Percentiles rank a stretch among this genome's conserved stretches.
These are phyloP conservation scores for Myriosclerotinia scirpicola DNA, from an alignment of 2,329 filamentous ascomycete species.

Conservation along the genomic window DNA sequence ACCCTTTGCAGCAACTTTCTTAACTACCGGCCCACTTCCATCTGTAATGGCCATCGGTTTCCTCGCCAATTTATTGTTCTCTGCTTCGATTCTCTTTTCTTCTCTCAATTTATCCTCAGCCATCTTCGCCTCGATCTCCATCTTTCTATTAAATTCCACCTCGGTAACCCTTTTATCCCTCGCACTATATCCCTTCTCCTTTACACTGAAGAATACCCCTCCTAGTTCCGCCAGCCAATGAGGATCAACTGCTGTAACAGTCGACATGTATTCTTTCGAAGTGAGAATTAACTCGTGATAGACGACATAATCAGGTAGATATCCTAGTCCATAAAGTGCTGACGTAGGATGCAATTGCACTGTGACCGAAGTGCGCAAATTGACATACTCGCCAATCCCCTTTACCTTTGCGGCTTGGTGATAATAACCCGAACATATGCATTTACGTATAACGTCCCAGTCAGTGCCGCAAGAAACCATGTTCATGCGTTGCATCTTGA, in stretches of 20 bases:
- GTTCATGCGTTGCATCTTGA: conserved; percentile 88
- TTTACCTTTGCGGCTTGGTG: conserved; percentile 96
- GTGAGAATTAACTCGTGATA: conserved; percentile 98
- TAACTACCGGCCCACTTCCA: conserved; percentile 14
- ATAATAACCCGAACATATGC: conserved; percentile 97
- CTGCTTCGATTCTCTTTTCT: conserved; percentile 54
- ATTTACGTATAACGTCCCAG: conserved; percentile 93
- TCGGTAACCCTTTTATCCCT: conserved; percentile 85
- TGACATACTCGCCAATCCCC: conserved; percentile 96
- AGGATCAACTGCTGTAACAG: conserved; percentile 92
- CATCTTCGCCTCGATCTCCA: conserved; percentile 94
- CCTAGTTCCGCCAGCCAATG: conserved; percentile 97
- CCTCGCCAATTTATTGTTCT: conserved; percentile 50
- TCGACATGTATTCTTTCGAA: conserved; percentile 96
- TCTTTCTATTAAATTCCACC: conserved; percentile 85
- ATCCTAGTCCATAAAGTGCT: conserved; percentile 87
- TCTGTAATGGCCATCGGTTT: conserved; percentile 36
- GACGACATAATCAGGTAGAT: conserved; percentile 93
- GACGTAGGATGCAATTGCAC: conserved; percentile 94
- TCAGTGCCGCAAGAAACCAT: conserved; percentile 90
- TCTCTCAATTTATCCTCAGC: conserved; percentile 75
- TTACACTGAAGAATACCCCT: conserved; percentile 95
- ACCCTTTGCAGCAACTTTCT: conserved; percentile 23
- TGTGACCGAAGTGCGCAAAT: conserved; percentile 88
- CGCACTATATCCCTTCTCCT: conserved; percentile 93